Evolutionary conservation across 805 yeast genomes (phyloP).

Genomic region (Zygosaccharomyces kombuchaensis): DNA sequence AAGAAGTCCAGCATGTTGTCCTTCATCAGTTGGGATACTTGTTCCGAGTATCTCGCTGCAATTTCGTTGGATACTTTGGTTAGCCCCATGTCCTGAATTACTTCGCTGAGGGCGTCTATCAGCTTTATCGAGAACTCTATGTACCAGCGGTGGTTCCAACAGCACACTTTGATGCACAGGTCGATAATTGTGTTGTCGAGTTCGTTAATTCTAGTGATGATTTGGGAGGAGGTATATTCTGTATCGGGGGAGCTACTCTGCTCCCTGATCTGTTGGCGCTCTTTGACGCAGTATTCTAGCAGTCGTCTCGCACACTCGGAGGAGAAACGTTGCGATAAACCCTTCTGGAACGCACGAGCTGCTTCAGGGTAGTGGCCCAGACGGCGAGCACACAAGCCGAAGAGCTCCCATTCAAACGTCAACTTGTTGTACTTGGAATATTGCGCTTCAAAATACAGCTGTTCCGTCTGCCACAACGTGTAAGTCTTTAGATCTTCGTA

Average conservation of each 20-base stretch:
- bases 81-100: slow-evolving; percentile 73
- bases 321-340: slow-evolving; percentile 70
- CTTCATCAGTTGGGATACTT: slow-evolving; percentile 26
- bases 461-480: slow-evolving; percentile 92
- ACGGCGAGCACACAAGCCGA: slow-evolving; percentile 82
- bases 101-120: slow-evolving; percentile 49
- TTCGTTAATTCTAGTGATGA: slow-evolving; percentile 29
- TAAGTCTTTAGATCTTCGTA: slow-evolving; percentile 77
- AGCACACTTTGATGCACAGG: slow-evolving; percentile 68
- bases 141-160: slow-evolving; percentile 99
- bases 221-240: slow-evolving; percentile 31
- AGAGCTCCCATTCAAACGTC: slow-evolving; percentile 86
- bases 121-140: slow-evolving; percentile 77
- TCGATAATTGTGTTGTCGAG: slow-evolving; percentile 60
- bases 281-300: slow-evolving; percentile 58
- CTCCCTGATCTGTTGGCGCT: slow-evolving; percentile 35
- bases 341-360: slow-evolving; percentile 71
- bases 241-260: slow-evolving; percentile 22
- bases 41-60: slow-evolving; percentile 57
- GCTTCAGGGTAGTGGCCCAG: slow-evolving; percentile 87
- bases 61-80: slow-evolving; percentile 71
- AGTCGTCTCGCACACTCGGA: slow-evolving; percentile 73
- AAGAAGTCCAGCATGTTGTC: slow-evolving; percentile 31
- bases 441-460: slow-evolving; percentile 83
- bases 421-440: slow-evolving; percentile 72